These are phyloP conservation scores for Gnetum montanum DNA, from an alignment of 75 land plant species.

Conservation along the genomic window DNA sequence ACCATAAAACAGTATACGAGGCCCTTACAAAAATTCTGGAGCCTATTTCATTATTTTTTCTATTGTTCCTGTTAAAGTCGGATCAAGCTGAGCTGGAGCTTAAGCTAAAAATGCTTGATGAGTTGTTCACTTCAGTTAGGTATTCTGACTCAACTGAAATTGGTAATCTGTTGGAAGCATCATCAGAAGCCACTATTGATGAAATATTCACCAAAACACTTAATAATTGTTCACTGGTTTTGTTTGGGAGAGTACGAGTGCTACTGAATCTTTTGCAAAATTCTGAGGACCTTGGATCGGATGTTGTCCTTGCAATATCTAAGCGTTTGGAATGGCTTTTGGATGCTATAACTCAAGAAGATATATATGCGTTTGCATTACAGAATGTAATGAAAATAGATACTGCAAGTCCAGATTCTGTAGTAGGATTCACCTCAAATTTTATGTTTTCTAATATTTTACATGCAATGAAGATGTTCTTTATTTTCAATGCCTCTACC, in stretches of 20 bases:
- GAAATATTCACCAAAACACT: slow-evolving; percentile 17
- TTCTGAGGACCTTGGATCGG: slow-evolving; percentile 37
- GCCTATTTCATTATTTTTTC: slow-evolving; percentile 53
- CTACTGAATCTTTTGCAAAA: slow-evolving; percentile 51
- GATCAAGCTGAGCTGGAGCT: slow-evolving; percentile 23
- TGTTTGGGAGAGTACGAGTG: slow-evolving; percentile 44
- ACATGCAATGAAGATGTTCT: slow-evolving; percentile 54
- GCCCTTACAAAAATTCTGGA: slow-evolving; percentile 53
- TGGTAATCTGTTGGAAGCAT: slow-evolving; percentile 1
- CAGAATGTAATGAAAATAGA: slow-evolving; percentile 30
- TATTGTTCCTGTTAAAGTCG: slow-evolving; percentile 51
- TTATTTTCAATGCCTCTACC: slow-evolving; percentile 39
- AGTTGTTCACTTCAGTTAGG: slow-evolving; percentile 22
- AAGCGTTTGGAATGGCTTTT: slow-evolving; percentile 39
- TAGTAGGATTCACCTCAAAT: slow-evolving; percentile 24
- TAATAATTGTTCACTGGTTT: slow-evolving; percentile 15
- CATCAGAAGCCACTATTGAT: background rate
- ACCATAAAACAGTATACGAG: slow-evolving; percentile 35
- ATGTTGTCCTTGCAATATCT: slow-evolving; percentile 37
- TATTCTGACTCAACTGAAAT: background rate
- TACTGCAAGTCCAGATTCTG: slow-evolving; percentile 16
- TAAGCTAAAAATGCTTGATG: slow-evolving; percentile 50
- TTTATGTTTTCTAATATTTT: slow-evolving; percentile 41
- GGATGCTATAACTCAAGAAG: slow-evolving; percentile 15
- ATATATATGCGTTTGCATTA: slow-evolving; percentile 46